phyloP scores from a whole-genome alignment of 1,284 basidiomycete species.

The Apiotrichum siamense region DNA sequence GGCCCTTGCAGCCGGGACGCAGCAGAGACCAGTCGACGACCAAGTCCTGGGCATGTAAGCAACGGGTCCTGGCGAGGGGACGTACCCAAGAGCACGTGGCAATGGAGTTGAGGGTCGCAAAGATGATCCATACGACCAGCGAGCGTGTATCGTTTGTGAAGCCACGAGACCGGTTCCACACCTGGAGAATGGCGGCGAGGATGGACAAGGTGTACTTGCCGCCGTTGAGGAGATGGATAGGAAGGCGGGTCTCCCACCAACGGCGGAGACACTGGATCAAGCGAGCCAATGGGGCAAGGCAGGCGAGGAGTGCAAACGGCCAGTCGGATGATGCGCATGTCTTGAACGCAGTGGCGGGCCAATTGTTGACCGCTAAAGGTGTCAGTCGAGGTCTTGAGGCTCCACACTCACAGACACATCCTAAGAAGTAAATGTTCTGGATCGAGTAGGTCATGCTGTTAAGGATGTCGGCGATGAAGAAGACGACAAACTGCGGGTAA shows the following conservation, averaged over 20 bases:
- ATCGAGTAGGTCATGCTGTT: slow-evolving; percentile 65
- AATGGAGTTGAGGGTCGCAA: slow-evolving; percentile 58
- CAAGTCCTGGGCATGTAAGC: slow-evolving; percentile 47
- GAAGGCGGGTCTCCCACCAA: slow-evolving; percentile 66
- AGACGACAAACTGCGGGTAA: slow-evolving; percentile 62
- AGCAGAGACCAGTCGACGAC: slow-evolving; percentile 58
- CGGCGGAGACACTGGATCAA: slow-evolving; percentile 79
- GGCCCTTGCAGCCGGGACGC: slow-evolving; percentile 57
- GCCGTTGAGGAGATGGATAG: slow-evolving; percentile 80
- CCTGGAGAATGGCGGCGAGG: slow-evolving; percentile 61
- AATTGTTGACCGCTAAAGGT: slow-evolving; percentile 54
- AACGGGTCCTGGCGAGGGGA: slow-evolving; percentile 49
- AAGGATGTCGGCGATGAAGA: slow-evolving; percentile 64
- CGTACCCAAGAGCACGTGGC: slow-evolving; percentile 77
- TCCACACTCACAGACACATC: slow-evolving; percentile 45
- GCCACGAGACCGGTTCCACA: slow-evolving; percentile 62
- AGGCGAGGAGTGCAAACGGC: slow-evolving; percentile 50
- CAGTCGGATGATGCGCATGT: slow-evolving; percentile 65
- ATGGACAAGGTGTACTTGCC: slow-evolving; percentile 69
- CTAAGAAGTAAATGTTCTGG: slow-evolving; percentile 58
- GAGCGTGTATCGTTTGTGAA: slow-evolving; percentile 47
- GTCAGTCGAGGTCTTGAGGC: slow-evolving; percentile 40
- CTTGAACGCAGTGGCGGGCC: slow-evolving; percentile 32
- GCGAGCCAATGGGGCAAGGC: slow-evolving; percentile 55
- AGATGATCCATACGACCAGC: slow-evolving; percentile 61